A percentile compares a stretch with the other conserved stretches of the same genome.
These are phyloP conservation scores for Bruguiera parviflora DNA, from an alignment of 345 rosid species.

Conservation along the genomic window DNA sequence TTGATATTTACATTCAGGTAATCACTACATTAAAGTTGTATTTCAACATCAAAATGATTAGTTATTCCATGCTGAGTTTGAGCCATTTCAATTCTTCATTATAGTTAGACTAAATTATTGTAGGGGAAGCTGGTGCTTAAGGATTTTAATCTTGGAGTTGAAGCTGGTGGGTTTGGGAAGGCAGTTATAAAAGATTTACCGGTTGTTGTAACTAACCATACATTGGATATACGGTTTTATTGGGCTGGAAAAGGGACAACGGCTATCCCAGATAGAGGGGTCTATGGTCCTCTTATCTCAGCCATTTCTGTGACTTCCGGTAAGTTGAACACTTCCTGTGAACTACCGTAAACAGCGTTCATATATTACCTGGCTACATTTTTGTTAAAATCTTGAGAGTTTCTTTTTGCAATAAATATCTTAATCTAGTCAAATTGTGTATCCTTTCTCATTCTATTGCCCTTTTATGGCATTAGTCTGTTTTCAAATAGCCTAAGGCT, in stretches of 20 bases:
- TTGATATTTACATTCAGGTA: slow-evolving; percentile 19
- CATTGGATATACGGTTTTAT: slow-evolving; percentile 21
- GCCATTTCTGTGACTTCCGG: slow-evolving; percentile 19
- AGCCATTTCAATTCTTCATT: neutral
- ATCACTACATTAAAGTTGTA: neutral
- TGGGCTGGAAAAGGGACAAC: slow-evolving; percentile 24
- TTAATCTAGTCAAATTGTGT: too few relatives aligned
- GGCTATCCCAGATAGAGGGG: slow-evolving; percentile 11
- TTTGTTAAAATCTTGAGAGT: too few relatives aligned
- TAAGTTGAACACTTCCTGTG: neutral
- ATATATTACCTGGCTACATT: too few relatives aligned
- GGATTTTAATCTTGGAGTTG: slow-evolving; percentile 13
- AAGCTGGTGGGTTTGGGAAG: slow-evolving; percentile 15
- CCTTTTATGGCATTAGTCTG: too few relatives aligned
- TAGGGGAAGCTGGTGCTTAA: slow-evolving; percentile 4
- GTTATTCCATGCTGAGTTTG: too few relatives aligned
- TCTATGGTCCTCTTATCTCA: slow-evolving; percentile 22
- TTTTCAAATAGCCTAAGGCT: too few relatives aligned
- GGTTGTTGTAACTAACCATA: slow-evolving; percentile 2
- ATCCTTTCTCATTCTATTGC: too few relatives aligned
- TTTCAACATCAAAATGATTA: too few relatives aligned
- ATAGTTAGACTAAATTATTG: neutral
- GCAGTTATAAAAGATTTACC: slow-evolving; percentile 3
- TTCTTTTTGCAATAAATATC: too few relatives aligned
- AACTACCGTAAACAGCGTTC: too few relatives aligned